Conservation (phyloP, 495 filamentous ascomycete genomes). For the Hypoxylon intermedium region DNA sequence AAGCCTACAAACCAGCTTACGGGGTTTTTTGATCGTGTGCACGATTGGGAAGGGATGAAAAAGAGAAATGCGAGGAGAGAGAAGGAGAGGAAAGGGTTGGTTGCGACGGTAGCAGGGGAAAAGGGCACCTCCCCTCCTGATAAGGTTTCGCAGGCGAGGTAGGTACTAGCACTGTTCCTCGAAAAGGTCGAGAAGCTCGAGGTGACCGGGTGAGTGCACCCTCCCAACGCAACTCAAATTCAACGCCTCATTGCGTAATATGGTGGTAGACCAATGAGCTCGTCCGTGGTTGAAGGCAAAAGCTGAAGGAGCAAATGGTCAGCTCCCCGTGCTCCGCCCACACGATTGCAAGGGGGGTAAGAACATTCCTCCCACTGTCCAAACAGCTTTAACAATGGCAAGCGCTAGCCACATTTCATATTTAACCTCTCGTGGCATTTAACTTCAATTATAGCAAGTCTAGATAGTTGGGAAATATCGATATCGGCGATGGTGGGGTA, state of each 20-base stretch:
- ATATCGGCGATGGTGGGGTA: too few species aligned
- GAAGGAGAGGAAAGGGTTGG: slow-evolving; percentile 8
- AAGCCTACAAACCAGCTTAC: slow-evolving; percentile 3
- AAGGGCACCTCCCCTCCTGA: slow-evolving; percentile 12
- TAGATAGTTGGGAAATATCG: too few species aligned
- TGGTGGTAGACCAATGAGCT: slow-evolving; percentile 21
- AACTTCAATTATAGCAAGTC: too few species aligned
- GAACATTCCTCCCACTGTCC: too few species aligned
- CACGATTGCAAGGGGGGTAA: too few species aligned
- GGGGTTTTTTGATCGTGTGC: not conserved
- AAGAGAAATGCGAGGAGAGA: not conserved
- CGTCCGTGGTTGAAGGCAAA: not conserved
- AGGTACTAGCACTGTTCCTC: slow-evolving; percentile 9
- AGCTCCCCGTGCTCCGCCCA: slow-evolving; percentile 7
- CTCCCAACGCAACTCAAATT: slow-evolving; percentile 27
- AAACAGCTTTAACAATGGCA: too few species aligned
- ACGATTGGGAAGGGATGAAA: not conserved
- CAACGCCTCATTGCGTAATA: slow-evolving; percentile 36
- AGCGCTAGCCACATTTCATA: too few species aligned
- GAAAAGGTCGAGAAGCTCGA: too few species aligned
- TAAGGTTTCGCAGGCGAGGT: slow-evolving; percentile 28
- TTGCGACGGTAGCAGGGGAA: slow-evolving; percentile 18
- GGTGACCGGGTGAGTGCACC: too few species aligned
- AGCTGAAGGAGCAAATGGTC: not conserved
- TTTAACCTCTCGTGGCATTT: too few species aligned